phyloP scores from a whole-genome alignment of 495 filamentous ascomycete species.

The Penicillium arizonense region DNA sequence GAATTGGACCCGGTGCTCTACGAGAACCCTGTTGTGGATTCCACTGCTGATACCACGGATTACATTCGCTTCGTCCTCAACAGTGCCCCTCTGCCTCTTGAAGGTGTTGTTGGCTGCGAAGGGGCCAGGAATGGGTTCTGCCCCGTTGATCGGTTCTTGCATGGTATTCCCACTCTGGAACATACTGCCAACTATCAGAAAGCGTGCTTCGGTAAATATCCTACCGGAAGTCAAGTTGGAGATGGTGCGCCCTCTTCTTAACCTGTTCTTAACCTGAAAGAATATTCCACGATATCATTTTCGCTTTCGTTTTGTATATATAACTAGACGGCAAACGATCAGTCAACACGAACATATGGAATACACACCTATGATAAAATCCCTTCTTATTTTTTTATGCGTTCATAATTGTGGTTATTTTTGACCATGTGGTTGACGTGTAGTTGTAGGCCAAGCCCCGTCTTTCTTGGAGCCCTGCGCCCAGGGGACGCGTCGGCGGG shows the following conservation, averaged over 20 bases:
- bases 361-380: too few species aligned
- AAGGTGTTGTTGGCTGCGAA: slow-evolving; percentile 30
- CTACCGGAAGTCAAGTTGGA: slow-evolving; percentile 24
- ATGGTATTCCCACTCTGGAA: slow-evolving; percentile 18
- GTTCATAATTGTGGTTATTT: too few species aligned
- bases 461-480: too few species aligned
- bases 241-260: slow-evolving; percentile 21
- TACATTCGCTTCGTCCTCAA: slow-evolving; percentile 36
- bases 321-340: too few species aligned
- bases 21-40: slow-evolving; percentile 21
- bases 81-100: slow-evolving; percentile 23
- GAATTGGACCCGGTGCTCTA: slow-evolving; percentile 24
- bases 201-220: slow-evolving; percentile 30
- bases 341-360: too few species aligned
- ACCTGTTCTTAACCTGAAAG: too few species aligned
- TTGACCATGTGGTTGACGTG: too few species aligned
- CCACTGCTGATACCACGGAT: slow-evolving; percentile 8
- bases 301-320: too few species aligned
- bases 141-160: slow-evolving; percentile 20
- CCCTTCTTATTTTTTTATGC: too few species aligned
- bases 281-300: too few species aligned
- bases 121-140: slow-evolving; percentile 31
- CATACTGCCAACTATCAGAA: slow-evolving; percentile 23
- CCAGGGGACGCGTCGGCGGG: too few species aligned
- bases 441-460: too few species aligned